Percentiles rank a stretch among this genome's conserved stretches.
phyloP scores from a whole-genome alignment of 768 basidiomycete species.

The Butyriboletus loyo region DNA sequence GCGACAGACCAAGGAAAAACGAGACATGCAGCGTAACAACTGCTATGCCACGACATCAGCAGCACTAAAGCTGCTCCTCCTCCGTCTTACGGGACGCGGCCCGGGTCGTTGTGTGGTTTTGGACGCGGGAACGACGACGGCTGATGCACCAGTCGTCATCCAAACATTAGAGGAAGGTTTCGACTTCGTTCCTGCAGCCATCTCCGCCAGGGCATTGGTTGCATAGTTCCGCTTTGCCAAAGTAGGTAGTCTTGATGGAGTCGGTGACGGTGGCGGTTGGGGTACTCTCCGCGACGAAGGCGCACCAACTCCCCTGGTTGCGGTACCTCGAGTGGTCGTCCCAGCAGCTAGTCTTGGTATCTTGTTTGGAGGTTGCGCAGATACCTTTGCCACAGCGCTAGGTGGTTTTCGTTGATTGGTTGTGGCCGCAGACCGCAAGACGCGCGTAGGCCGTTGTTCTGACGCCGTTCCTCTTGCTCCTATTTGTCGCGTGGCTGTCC shows the following conservation, averaged over 20 bases:
- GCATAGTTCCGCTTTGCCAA: slow-evolving; percentile 54
- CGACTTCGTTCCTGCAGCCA: slow-evolving; percentile 38
- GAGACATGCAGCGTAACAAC: slow-evolving; percentile 4
- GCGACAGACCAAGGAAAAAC: slow-evolving; percentile 13
- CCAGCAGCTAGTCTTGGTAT: slow-evolving; percentile 64
- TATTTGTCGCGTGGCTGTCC: slow-evolving; percentile 38
- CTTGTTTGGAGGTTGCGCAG: slow-evolving; percentile 57
- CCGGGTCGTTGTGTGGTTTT: slow-evolving; percentile 70
- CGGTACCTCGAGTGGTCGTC: slow-evolving; percentile 47
- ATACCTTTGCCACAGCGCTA: slow-evolving; percentile 37
- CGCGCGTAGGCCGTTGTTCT: slow-evolving; percentile 70
- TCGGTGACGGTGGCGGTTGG: slow-evolving; percentile 59
- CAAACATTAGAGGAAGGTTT: slow-evolving; percentile 55
- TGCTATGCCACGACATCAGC: slow-evolving; percentile 77
- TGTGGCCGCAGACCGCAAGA: slow-evolving; percentile 66
- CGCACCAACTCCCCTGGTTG: slow-evolving; percentile 31
- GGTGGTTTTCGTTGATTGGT: slow-evolving; percentile 54
- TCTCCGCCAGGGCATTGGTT: slow-evolving; percentile 48
- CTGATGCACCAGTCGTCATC: slow-evolving; percentile 69
- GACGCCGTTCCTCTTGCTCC: slow-evolving; percentile 56
- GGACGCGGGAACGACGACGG: slow-evolving; percentile 68
- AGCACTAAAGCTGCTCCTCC: slow-evolving; percentile 85
- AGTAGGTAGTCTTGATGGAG: slow-evolving; percentile 76
- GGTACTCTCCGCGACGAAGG: slow-evolving; percentile 36
- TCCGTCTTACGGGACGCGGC: slow-evolving; percentile 65